phyloP scores from a whole-genome alignment of 1,139 yeast genomes.

The Magnusiomyces tetraspermus region DNA sequence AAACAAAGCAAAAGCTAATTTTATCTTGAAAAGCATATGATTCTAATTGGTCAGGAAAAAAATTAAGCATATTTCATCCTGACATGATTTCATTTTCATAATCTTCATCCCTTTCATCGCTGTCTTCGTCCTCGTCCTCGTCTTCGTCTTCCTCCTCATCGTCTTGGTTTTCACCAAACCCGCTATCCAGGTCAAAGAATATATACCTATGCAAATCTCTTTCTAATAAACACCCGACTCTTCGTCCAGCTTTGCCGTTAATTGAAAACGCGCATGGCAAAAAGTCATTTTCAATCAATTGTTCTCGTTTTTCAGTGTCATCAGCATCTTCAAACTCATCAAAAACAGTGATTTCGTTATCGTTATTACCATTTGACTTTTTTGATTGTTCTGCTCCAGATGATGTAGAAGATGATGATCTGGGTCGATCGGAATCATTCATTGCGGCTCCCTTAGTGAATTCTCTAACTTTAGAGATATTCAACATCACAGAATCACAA shows the following conservation, averaged over 20 bases:
- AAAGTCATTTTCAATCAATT: constrained; percentile 11
- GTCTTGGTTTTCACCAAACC: constrained; percentile 15
- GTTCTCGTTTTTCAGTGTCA: neutral
- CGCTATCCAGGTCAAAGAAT: constrained; percentile 21
- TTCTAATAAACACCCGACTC: constrained; percentile 21
- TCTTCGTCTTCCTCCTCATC: constrained; percentile 3
- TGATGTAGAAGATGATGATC: neutral
- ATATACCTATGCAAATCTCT: constrained; percentile 18
- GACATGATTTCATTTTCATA: constrained; percentile 5
- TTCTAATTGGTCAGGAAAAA: too few relatives aligned
- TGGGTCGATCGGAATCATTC: too few relatives aligned
- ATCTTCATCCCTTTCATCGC: neutral
- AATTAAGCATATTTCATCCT: too few relatives aligned
- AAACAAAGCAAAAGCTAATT: too few relatives aligned
- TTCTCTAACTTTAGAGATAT: neutral
- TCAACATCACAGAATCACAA: neutral
- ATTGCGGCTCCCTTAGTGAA: neutral
- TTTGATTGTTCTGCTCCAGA: neutral
- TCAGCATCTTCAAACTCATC: constrained; percentile 3
- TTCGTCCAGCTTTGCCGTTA: constrained; percentile 17
- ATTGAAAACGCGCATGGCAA: constrained; percentile 17
- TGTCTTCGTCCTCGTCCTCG: neutral
- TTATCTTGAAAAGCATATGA: too few relatives aligned
- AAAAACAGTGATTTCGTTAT: neutral
- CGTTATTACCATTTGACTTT: neutral